A percentile compares a stretch with the other conserved stretches of the same genome.
Conservation (phyloP, 768 basidiomycete genomes). For the Astraeus odoratus region DNA sequence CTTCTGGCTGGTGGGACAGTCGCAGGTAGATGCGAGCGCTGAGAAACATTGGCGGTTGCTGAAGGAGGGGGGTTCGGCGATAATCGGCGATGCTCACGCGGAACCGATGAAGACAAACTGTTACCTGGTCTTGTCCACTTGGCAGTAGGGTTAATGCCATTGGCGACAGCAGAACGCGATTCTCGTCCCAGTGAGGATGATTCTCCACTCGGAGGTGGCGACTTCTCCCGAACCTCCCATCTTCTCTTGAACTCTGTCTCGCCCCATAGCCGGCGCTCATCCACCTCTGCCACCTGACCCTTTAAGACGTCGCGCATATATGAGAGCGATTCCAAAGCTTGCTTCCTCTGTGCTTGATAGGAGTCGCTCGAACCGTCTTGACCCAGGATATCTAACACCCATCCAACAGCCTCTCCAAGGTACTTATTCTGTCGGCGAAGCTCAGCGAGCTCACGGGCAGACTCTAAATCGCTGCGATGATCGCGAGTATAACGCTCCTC, state of each 20-base stretch:
- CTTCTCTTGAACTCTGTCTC: conserved; percentile 41
- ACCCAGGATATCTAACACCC: conserved; percentile 68
- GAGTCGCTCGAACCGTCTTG: conserved; percentile 41
- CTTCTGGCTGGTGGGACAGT: conserved; percentile 7
- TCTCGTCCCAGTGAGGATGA: conserved; percentile 32
- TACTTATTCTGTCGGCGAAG: conserved; percentile 52
- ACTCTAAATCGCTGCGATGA: conserved; percentile 59
- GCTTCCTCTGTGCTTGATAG: conserved; percentile 38
- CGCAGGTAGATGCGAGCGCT: conserved; percentile 16
- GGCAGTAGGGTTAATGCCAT: conserved; percentile 26
- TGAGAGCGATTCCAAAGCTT: conserved; percentile 69
- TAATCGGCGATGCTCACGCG: conserved; percentile 14
- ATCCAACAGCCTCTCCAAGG: conserved; percentile 63
- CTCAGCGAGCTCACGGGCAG: conserved; percentile 55
- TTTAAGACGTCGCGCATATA: conserved; percentile 73
- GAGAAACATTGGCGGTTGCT: conserved; percentile 15
- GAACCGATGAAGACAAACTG: conserved; percentile 2
- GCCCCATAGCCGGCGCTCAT: conserved; percentile 60
- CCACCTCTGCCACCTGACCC: conserved; percentile 45
- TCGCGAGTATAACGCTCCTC: conserved; percentile 66
- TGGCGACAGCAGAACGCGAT: conserved; percentile 25
- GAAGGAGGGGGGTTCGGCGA: conserved; percentile 8
- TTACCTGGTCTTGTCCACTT: conserved; percentile 1
- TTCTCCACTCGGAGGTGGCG: conserved; percentile 13
- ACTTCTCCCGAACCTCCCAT: conserved; percentile 24